phyloP scores from a whole-genome alignment of 1,139 yeast genomes.

The Zygosaccharomyces sapae region DNA sequence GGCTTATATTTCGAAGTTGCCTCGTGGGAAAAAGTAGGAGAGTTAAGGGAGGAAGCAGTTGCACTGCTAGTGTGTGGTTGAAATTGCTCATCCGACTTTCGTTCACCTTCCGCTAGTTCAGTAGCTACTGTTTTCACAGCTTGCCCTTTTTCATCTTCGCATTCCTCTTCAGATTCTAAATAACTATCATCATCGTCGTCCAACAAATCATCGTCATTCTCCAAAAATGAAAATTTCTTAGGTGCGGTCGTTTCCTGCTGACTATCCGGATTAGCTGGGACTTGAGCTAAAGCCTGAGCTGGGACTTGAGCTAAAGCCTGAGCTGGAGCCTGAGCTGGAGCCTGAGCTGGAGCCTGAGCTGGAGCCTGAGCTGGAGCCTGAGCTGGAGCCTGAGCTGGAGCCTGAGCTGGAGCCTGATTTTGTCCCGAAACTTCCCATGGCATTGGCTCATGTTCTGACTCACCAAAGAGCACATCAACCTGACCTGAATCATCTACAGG shows the following conservation, averaged over 20 bases:
- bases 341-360: neutral
- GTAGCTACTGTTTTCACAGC: neutral
- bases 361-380: too few relatives aligned
- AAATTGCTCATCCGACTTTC: neutral
- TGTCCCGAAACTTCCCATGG: slow-evolving; percentile 1
- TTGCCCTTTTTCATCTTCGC: neutral
- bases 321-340: too few relatives aligned
- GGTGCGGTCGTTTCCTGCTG: neutral
- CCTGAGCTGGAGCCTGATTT: neutral
- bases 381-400: neutral
- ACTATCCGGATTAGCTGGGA: neutral
- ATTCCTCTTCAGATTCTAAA: slow-evolving; percentile 29
- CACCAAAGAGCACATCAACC: slow-evolving; percentile 4
- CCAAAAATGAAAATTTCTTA: slow-evolving; percentile 29
- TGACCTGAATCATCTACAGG: neutral
- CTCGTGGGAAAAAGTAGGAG: slow-evolving; percentile 3
- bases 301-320: neutral
- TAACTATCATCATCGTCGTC: slow-evolving; percentile 32
- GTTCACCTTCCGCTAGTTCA: neutral
- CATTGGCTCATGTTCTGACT: slow-evolving; percentile 3
- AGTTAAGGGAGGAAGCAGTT: neutral
- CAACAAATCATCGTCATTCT: slow-evolving; percentile 32
- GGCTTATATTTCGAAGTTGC: slow-evolving; percentile 10
- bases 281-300: too few relatives aligned
- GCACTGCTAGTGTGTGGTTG: neutral